These are phyloP conservation scores for Aspergillus pseudotamarii DNA, from an alignment of 2,329 filamentous ascomycete species.

Conservation along the genomic window DNA sequence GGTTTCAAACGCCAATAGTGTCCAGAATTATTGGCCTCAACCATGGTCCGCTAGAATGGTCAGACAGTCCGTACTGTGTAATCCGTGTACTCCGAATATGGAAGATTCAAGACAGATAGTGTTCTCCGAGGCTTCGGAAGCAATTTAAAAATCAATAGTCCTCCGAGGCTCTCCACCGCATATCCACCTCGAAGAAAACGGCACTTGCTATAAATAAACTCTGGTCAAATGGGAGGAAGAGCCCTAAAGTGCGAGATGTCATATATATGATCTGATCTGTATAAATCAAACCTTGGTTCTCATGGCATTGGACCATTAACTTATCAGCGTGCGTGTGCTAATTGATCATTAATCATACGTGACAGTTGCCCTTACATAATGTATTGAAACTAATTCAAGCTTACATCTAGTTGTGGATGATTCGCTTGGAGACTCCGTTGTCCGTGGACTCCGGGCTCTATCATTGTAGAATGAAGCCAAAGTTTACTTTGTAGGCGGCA, in stretches of 20 bases:
- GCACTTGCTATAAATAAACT: neutral
- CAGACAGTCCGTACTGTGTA: neutral
- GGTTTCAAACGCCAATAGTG: neutral
- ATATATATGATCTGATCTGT: slow-evolving; percentile 1
- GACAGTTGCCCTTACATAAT: neutral
- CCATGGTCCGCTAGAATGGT: neutral
- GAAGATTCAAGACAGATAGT: neutral
- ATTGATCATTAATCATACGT: neutral
- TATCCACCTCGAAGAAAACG: neutral
- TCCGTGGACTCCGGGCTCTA: neutral
- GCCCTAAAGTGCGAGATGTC: neutral
- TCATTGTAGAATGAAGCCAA: neutral
- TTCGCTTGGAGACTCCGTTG: neutral
- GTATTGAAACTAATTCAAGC: neutral
- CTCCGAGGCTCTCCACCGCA: neutral
- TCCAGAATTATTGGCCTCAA: neutral
- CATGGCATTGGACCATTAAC: neutral
- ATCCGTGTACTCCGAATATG: neutral
- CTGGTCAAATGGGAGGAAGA: neutral
- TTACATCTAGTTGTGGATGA: neutral
- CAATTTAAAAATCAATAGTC: slow-evolving; percentile 2
- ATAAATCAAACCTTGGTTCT: neutral
- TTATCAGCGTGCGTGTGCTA: neutral
- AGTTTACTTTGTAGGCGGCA: neutral
- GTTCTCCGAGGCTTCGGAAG: neutral